phyloP scores from a whole-genome alignment of 1,284 basidiomycete genomes.

The Thelephora terrestris region DNA sequence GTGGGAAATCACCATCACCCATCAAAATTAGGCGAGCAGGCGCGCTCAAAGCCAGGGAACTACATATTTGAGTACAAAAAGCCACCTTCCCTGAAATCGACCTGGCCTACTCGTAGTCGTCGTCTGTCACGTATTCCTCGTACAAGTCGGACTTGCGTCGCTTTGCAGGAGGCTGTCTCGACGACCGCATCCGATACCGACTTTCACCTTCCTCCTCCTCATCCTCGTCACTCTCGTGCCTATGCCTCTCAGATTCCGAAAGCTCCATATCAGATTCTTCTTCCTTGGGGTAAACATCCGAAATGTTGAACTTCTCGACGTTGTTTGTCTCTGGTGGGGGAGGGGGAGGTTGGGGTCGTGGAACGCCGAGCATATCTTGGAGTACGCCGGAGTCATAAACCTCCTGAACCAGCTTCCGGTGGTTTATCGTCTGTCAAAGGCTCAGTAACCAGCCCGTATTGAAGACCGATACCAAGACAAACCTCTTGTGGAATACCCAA shows the following conservation, averaged over 20 bases:
- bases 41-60: no score
- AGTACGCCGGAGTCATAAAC: slow-evolving; percentile 54
- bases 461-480: slow-evolving; percentile 16
- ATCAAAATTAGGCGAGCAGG: slow-evolving; percentile 11
- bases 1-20: slow-evolving; percentile 1
- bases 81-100: not conserved
- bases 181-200: slow-evolving; percentile 39
- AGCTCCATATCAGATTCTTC: slow-evolving; percentile 32
- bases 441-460: slow-evolving; percentile 10
- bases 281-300: slow-evolving; percentile 7
- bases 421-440: slow-evolving; percentile 51
- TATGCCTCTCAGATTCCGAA: slow-evolving; percentile 5
- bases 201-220: slow-evolving; percentile 35
- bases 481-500: slow-evolving; percentile 82
- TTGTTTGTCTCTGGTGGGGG: slow-evolving; percentile 14
- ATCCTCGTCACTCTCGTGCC: slow-evolving; percentile 6
- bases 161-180: slow-evolving; percentile 34
- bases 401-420: slow-evolving; percentile 58
- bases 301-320: slow-evolving; percentile 10
- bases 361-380: slow-evolving; percentile 52
- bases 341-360: slow-evolving; percentile 18
- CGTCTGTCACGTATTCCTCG: slow-evolving; percentile 34
- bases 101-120: slow-evolving; percentile 26
- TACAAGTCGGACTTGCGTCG: slow-evolving; percentile 30
- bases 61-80: no score